A percentile compares a stretch with the other conserved stretches of the same genome.
phyloP scores from a whole-genome alignment of 176 grass and related monocot species.

The Zoysia pacifica region DNA sequence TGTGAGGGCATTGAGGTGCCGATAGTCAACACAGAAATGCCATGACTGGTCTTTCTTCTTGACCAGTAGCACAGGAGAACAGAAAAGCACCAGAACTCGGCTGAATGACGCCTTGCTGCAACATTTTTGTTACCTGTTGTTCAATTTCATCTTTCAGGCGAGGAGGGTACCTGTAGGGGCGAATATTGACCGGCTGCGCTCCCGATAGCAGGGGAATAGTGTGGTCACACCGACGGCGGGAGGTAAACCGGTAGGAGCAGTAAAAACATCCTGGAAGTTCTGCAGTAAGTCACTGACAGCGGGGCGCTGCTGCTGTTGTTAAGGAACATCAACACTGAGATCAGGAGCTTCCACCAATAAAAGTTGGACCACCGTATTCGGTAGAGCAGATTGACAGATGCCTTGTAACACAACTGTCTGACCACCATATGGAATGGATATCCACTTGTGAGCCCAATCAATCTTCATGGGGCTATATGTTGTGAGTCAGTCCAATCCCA shows the following conservation, averaged over 20 bases:
- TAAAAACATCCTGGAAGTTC: background rate
- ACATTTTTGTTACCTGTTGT: background rate
- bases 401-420: rapidly evolving
- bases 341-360: background rate
- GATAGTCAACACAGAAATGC: too few relatives aligned
- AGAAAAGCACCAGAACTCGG: background rate
- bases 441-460: background rate
- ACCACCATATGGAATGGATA: background rate
- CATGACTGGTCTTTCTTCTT: too few relatives aligned
- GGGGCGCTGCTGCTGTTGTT: background rate
- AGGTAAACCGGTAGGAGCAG: background rate
- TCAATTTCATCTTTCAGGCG: background rate
- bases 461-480: background rate
- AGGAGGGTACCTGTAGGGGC: background rate
- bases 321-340: too few relatives aligned
- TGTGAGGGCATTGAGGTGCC: too few relatives aligned
- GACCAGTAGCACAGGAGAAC: too few relatives aligned
- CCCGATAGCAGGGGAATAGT: background rate
- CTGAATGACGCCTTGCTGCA: background rate
- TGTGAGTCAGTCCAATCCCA: background rate
- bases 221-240: background rate
- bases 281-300: rapidly evolving
- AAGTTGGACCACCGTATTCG: rapidly evolving
- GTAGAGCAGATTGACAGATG: background rate
- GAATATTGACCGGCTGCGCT: background rate